Percentiles rank a stretch among this genome's conserved stretches.
phyloP scores from a whole-genome alignment of 805 yeast species.

The Yamadazyma akitaensis region DNA sequence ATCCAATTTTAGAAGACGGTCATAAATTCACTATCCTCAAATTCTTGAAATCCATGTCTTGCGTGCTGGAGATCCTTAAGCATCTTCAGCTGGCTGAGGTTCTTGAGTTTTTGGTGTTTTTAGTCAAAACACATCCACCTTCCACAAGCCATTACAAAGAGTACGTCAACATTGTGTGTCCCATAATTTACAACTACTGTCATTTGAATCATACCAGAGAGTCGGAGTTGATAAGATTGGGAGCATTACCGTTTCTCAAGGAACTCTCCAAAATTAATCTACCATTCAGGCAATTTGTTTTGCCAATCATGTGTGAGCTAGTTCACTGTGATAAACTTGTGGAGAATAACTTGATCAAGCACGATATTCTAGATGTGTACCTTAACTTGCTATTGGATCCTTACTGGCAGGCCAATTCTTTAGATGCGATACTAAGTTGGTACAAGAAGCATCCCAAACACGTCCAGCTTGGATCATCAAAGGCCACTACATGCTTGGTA shows the following conservation, averaged over 20 bases:
- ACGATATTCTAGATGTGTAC: conserved; percentile 38
- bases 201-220: conserved; percentile 45
- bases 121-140: conserved; percentile 27
- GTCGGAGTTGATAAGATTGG: conserved; percentile 43
- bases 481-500: conserved; percentile 28
- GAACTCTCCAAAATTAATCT: conserved; percentile 37
- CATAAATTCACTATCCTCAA: conserved; percentile 43
- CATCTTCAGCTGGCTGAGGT: conserved; percentile 37
- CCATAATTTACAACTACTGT: conserved; percentile 50
- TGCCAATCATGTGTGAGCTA: conserved; percentile 52
- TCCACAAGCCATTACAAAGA: conserved; percentile 31
- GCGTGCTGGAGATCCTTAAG: conserved; percentile 31
- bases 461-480: conserved; percentile 21
- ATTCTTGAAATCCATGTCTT: conserved; percentile 42
- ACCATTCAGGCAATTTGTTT: conserved; percentile 48
- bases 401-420: conserved; percentile 56
- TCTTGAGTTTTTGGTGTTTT: conserved; percentile 40
- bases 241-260: conserved; percentile 45
- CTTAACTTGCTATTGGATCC: conserved; percentile 44
- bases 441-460: conserved; percentile 24
- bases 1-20: conserved; percentile 24
- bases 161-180: conserved; percentile 44
- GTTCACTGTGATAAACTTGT: conserved; percentile 44
- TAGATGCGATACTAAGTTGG: conserved; percentile 48
- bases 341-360: conserved; percentile 31